Conservation (phyloP, 176 grass and related monocot species). For the Aegilops bicornis region DNA sequence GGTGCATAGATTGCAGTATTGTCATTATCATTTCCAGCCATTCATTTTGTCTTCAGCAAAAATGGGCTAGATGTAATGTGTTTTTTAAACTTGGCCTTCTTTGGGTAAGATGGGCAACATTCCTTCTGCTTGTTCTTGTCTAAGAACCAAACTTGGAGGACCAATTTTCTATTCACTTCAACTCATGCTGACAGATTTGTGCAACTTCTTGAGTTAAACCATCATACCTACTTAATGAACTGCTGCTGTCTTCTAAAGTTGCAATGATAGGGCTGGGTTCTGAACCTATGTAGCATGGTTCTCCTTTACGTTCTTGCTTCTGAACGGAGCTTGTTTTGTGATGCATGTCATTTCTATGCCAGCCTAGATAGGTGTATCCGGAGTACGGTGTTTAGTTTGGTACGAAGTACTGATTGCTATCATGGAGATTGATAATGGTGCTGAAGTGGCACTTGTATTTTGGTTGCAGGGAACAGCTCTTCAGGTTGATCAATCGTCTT, state of each 20-base stretch:
- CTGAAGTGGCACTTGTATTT: neutral
- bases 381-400: neutral
- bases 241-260: neutral
- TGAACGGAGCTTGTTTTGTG: neutral
- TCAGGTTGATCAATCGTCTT: slow-evolving; percentile 64
- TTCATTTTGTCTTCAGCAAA: neutral
- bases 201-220: neutral
- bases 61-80: neutral
- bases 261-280: neutral
- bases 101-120: neutral
- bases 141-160: slow-evolving; percentile 1
- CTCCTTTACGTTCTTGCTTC: neutral
- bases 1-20: neutral
- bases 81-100: neutral
- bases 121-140: neutral
- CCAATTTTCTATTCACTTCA: neutral
- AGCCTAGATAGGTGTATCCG: neutral
- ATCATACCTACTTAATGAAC: neutral
- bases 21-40: neutral
- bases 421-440: slow-evolving; percentile 5
- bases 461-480: slow-evolving; percentile 60
- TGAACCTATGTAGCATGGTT: neutral
- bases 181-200: neutral
- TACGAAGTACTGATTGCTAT: neutral
- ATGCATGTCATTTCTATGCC: neutral